These are phyloP conservation scores for Phytophthora pseudosyringae DNA, from an alignment of 352 stramenopile genomes.

Conservation along the genomic window DNA sequence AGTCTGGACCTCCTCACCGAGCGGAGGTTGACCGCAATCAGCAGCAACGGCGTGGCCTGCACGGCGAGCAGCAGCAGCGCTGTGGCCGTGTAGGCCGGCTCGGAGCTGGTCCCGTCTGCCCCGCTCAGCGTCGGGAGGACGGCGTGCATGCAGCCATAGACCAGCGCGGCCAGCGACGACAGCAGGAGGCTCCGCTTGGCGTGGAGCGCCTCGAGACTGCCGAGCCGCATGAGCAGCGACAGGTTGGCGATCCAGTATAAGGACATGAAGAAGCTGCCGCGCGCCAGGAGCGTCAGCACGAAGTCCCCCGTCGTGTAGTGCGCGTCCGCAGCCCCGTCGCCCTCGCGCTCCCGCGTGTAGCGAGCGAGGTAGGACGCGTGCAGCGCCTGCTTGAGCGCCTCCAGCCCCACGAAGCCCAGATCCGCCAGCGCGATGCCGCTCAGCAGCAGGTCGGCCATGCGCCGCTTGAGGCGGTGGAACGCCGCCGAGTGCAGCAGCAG, in stretches of 20 bases:
- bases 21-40: constrained; percentile 60
- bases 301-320: constrained; percentile 22
- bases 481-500: constrained; percentile 64
- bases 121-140: constrained; percentile 38
- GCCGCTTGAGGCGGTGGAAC: constrained; percentile 70
- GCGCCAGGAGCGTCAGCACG: constrained; percentile 49
- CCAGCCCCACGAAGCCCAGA: constrained; percentile 53
- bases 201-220: constrained; percentile 61
- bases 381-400: constrained; percentile 55
- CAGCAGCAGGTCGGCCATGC: constrained; percentile 72
- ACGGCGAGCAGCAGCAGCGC: constrained; percentile 50
- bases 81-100: constrained; percentile 51
- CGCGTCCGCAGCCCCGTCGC: background rate
- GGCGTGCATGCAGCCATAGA: constrained; percentile 66
- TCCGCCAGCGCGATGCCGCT: constrained; percentile 71
- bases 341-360: constrained; percentile 26
- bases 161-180: constrained; percentile 49
- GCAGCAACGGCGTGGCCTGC: constrained; percentile 47
- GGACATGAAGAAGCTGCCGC: constrained; percentile 79
- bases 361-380: constrained; percentile 54
- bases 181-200: constrained; percentile 53
- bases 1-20: constrained; percentile 56
- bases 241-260: constrained; percentile 76
- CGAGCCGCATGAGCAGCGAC: constrained; percentile 72
- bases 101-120: constrained; percentile 1